Percentiles rank a stretch among this genome's conserved stretches.
Conservation (phyloP, 1,284 basidiomycete genomes). For the Takashimella tepidaria region DNA sequence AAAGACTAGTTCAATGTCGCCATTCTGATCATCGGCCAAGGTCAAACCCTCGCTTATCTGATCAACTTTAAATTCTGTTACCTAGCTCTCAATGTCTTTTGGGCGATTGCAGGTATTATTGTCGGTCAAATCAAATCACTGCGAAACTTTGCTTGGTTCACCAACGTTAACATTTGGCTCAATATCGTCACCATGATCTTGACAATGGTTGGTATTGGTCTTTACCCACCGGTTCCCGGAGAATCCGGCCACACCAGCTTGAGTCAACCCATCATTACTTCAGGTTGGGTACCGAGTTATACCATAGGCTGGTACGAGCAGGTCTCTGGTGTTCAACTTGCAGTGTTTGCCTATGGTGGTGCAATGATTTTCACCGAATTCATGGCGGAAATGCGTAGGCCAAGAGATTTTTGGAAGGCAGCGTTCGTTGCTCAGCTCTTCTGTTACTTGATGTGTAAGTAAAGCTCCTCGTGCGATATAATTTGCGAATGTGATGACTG, state of each 20-base stretch:
- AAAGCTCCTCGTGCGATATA: slow-evolving; percentile 41
- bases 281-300: slow-evolving; percentile 47
- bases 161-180: slow-evolving; percentile 7
- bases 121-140: slow-evolving; percentile 14
- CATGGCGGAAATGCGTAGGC: slow-evolving; percentile 65
- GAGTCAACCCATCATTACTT: slow-evolving; percentile 51
- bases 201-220: slow-evolving; percentile 6
- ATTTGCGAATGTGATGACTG: neutral
- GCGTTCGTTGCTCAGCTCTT: slow-evolving; percentile 58
- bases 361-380: slow-evolving; percentile 56
- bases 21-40: slow-evolving; percentile 9
- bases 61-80: slow-evolving; percentile 14
- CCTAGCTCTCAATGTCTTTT: slow-evolving; percentile 6
- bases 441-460: slow-evolving; percentile 56
- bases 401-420: slow-evolving; percentile 67
- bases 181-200: slow-evolving; percentile 9
- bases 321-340: slow-evolving; percentile 54
- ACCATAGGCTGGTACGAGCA: slow-evolving; percentile 49
- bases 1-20: slow-evolving; percentile 6
- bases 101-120: slow-evolving; percentile 5
- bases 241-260: slow-evolving; percentile 43
- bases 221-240: slow-evolving; percentile 47
- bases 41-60: slow-evolving; percentile 5
- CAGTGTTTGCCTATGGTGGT: slow-evolving; percentile 56
- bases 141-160: slow-evolving; percentile 8